Evolutionary conservation across 257 asterid genomes (phyloP).

Genomic region (Solanum tarapatanum): DNA sequence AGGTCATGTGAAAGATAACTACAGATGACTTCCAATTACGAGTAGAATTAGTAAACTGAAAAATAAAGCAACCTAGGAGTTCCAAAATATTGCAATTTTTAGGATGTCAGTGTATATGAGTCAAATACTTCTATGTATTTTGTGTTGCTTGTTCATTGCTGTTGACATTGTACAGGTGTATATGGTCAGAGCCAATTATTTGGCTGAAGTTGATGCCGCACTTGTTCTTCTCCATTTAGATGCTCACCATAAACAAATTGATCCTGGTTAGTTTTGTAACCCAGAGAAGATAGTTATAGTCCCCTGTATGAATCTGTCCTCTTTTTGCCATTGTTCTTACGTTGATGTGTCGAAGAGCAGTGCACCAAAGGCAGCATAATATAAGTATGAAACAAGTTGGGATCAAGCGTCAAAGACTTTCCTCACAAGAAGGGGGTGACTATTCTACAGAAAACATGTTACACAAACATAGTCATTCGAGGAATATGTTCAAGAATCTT

Average conservation of each 20-base stretch:
- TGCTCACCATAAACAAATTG: background rate
- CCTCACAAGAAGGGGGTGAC: background rate
- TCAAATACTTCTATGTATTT: background rate
- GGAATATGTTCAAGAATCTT: background rate
- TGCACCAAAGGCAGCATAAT: background rate
- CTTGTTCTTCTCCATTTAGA: constrained; percentile 33
- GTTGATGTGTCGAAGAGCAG: constrained; percentile 8
- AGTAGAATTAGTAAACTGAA: background rate
- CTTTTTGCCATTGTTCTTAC: background rate
- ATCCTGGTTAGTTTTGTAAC: background rate
- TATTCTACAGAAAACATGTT: background rate
- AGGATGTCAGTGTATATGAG: background rate
- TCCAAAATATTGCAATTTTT: background rate
- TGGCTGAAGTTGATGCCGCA: constrained; percentile 38
- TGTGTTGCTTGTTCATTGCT: background rate
- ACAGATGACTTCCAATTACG: background rate
- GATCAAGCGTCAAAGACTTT: background rate
- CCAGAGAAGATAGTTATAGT: background rate
- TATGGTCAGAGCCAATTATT: constrained; percentile 24
- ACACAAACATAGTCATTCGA: background rate
- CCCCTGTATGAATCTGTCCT: background rate
- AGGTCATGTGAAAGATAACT: background rate
- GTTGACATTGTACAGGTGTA: constrained; percentile 18
- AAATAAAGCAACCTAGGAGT: background rate
- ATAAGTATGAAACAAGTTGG: background rate